Evolutionary conservation across 2,329 filamentous ascomycete species (phyloP).

Genomic region (Pseudomassariella vexata): DNA sequence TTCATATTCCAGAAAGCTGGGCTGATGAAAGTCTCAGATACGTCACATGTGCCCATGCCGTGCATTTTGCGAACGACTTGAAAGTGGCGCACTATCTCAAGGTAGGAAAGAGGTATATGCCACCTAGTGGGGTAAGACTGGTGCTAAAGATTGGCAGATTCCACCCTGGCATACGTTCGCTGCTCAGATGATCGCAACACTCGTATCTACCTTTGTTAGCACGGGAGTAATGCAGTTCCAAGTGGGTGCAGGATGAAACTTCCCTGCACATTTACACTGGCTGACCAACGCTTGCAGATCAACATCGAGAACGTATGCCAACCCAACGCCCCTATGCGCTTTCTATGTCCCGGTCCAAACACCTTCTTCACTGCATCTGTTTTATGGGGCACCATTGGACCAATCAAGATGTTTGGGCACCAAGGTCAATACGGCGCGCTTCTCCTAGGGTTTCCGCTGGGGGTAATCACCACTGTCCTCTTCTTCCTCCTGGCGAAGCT

Average conservation of each 20-base stretch:
- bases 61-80: conserved; percentile 38
- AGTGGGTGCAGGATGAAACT: no score
- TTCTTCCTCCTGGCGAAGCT: conserved; percentile 36
- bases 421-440: conserved; percentile 11
- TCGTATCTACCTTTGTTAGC: conserved; percentile 4
- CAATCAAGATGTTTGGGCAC: conserved; percentile 39
- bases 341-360: conserved; percentile 4
- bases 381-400: conserved; percentile 49
- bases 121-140: background rate
- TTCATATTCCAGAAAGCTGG: no score
- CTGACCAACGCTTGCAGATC: no score
- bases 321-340: conserved; percentile 6
- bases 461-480: conserved; percentile 29
- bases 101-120: background rate
- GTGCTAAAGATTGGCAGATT: background rate
- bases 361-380: conserved; percentile 41
- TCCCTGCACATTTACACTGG: no score
- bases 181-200: conserved; percentile 3
- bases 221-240: conserved; percentile 32
- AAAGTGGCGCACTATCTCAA: conserved; percentile 23
- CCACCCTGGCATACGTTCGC: conserved; percentile 4
- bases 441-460: conserved; percentile 29
- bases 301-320: conserved; percentile 17
- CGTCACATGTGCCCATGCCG: conserved; percentile 36
- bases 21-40: no score